These are phyloP conservation scores for Solanum raphanifolium DNA, from an alignment of 257 asterid species.

Conservation along the genomic window DNA sequence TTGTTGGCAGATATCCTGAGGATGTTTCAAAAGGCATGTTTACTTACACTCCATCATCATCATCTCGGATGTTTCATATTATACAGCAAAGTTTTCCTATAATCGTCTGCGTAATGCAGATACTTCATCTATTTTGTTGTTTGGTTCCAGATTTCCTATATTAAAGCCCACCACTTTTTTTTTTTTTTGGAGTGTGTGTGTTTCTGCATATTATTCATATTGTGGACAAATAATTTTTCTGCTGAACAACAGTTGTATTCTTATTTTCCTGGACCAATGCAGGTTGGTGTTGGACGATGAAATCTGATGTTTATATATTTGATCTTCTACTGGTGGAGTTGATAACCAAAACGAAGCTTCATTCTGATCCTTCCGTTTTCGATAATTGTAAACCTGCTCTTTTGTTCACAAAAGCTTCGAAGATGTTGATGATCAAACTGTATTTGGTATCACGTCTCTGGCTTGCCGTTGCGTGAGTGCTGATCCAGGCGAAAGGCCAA, in stretches of 20 bases:
- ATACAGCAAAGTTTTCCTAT: too few relatives aligned
- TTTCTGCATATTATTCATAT: background rate
- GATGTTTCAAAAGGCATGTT: too few relatives aligned
- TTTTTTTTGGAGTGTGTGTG: too few relatives aligned
- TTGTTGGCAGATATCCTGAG: too few relatives aligned
- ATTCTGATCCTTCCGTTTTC: accelerated
- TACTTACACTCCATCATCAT: too few relatives aligned
- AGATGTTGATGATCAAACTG: background rate
- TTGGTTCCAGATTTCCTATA: background rate
- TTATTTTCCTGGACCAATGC: background rate
- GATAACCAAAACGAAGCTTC: background rate
- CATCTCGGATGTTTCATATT: too few relatives aligned
- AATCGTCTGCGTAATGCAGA: background rate
- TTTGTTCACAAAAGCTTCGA: background rate
- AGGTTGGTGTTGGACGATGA: background rate
- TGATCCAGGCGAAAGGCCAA: background rate
- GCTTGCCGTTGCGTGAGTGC: background rate
- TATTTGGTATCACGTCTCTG: background rate
- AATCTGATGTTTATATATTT: background rate
- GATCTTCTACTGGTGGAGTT: background rate
- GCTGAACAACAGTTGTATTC: background rate
- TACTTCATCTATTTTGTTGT: background rate
- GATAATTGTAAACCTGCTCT: background rate
- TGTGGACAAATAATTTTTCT: background rate
- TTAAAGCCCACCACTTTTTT: background rate